These are phyloP conservation scores for Gastrolobium villosum DNA, from an alignment of 306 rosid species.

Conservation along the genomic window DNA sequence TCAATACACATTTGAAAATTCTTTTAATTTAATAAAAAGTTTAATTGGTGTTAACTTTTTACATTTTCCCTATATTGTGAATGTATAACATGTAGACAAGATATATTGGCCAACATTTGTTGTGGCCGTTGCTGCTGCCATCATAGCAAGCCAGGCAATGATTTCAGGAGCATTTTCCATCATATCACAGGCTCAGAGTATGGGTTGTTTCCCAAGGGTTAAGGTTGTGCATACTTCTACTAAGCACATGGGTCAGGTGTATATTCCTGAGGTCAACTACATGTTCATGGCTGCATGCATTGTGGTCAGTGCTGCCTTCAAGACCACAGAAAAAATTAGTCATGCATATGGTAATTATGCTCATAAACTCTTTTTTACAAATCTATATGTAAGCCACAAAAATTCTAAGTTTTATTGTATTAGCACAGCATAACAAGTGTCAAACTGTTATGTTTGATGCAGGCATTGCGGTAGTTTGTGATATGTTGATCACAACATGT, in stretches of 20 bases:
- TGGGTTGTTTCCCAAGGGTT: slow-evolving; percentile 72
- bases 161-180: too few species aligned
- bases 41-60: not conserved
- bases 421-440: not conserved
- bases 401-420: too few species aligned
- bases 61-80: not conserved
- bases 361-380: not conserved
- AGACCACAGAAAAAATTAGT: slow-evolving; percentile 65
- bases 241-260: slow-evolving; percentile 69
- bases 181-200: slow-evolving; percentile 55
- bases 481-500: slow-evolving; percentile 65
- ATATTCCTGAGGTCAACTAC: slow-evolving; percentile 70
- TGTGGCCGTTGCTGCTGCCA: slow-evolving; percentile 68
- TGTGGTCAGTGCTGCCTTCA: slow-evolving; percentile 56
- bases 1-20: too few species aligned
- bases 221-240: slow-evolving; percentile 69
- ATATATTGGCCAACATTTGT: slow-evolving; percentile 78
- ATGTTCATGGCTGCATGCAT: slow-evolving; percentile 68
- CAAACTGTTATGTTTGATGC: slow-evolving; percentile 21
- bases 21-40: too few species aligned
- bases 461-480: slow-evolving; percentile 73
- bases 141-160: slow-evolving; percentile 64
- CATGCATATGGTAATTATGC: slow-evolving; percentile 66
- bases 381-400: not conserved
- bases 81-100: slow-evolving; percentile 45